Evolutionary conservation across 2,329 filamentous ascomycete species (phyloP).

Genomic region (Furcasterigmium sp.): DNA sequence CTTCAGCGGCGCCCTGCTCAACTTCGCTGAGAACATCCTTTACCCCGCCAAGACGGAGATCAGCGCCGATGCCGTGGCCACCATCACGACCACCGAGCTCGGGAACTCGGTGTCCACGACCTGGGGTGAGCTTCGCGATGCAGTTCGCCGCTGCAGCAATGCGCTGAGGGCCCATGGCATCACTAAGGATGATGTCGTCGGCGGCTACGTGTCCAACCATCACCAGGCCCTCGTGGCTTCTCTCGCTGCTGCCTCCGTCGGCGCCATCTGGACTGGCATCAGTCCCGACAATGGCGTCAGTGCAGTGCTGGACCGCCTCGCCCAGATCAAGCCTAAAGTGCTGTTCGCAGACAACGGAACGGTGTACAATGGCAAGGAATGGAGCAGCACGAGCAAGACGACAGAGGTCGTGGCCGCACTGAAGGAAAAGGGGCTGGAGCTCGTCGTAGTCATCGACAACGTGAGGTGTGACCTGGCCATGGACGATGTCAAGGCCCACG

Average conservation of each 20-base stretch:
- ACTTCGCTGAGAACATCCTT: constrained; percentile 93
- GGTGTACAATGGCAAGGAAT: constrained; percentile 86
- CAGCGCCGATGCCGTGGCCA: constrained; percentile 57
- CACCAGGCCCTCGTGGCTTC: constrained; percentile 82
- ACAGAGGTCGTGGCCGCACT: constrained; percentile 68
- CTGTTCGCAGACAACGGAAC: constrained; percentile 85
- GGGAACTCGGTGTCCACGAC: constrained; percentile 52
- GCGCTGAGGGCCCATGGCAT: constrained; percentile 65
- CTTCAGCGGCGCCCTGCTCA: constrained; percentile 73
- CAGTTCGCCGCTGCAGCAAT: constrained; percentile 67
- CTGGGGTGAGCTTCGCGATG: constrained; percentile 76
- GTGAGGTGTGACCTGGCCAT: constrained; percentile 42
- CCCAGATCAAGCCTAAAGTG: constrained; percentile 77
- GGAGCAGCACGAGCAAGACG: constrained; percentile 75
- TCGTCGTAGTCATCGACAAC: constrained; percentile 70
- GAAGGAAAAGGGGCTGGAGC: constrained; percentile 52
- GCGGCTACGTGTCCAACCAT: constrained; percentile 83
- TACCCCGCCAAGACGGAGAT: constrained; percentile 59
- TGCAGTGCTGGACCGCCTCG: constrained; percentile 80
- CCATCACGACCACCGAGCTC: constrained; percentile 76
- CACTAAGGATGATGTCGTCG: constrained; percentile 48
- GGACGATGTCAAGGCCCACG: constrained; percentile 30
- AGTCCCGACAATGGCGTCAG: constrained; percentile 90
- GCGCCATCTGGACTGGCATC: constrained; percentile 88
- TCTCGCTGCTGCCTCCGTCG: constrained; percentile 75